phyloP scores from a whole-genome alignment of 2,329 filamentous ascomycete genomes.

The Phyllosticta citrichinensis region DNA sequence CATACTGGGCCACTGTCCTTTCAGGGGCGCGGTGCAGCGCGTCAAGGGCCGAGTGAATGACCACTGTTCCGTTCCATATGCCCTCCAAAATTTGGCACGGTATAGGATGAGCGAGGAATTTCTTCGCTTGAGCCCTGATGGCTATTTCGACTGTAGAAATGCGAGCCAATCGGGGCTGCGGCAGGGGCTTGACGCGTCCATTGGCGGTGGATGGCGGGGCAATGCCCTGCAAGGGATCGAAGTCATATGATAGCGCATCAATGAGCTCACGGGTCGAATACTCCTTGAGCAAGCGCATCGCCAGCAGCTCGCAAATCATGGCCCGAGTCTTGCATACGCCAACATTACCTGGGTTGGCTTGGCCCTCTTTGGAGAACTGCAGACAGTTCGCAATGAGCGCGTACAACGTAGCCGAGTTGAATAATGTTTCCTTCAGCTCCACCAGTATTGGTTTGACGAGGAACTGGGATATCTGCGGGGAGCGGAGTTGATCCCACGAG shows the following conservation, averaged over 20 bases:
- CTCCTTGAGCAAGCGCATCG: slow-evolving; percentile 82
- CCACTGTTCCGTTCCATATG: slow-evolving; percentile 92
- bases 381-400: slow-evolving; percentile 88
- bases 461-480: slow-evolving; percentile 94
- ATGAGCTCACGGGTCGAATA: slow-evolving; percentile 84
- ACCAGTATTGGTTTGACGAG: slow-evolving; percentile 91
- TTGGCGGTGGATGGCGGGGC: slow-evolving; percentile 37
- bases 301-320: slow-evolving; percentile 80
- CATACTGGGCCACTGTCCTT: slow-evolving; percentile 14
- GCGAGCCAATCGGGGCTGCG: slow-evolving; percentile 49
- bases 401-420: slow-evolving; percentile 78
- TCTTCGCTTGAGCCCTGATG: slow-evolving; percentile 84
- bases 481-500: slow-evolving; percentile 88
- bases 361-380: slow-evolving; percentile 82
- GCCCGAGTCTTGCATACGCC: slow-evolving; percentile 77
- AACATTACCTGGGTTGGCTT: slow-evolving; percentile 71
- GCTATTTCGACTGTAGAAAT: slow-evolving; percentile 89
- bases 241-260: slow-evolving; percentile 89
- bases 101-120: slow-evolving; percentile 81
- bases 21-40: slow-evolving; percentile 59
- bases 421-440: slow-evolving; percentile 72
- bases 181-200: slow-evolving; percentile 4
- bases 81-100: slow-evolving; percentile 93
- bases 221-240: slow-evolving; percentile 81
- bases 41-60: slow-evolving; percentile 85